Conservation (phyloP, 1,284 basidiomycete species). For the Kwoniella shivajii region DNA sequence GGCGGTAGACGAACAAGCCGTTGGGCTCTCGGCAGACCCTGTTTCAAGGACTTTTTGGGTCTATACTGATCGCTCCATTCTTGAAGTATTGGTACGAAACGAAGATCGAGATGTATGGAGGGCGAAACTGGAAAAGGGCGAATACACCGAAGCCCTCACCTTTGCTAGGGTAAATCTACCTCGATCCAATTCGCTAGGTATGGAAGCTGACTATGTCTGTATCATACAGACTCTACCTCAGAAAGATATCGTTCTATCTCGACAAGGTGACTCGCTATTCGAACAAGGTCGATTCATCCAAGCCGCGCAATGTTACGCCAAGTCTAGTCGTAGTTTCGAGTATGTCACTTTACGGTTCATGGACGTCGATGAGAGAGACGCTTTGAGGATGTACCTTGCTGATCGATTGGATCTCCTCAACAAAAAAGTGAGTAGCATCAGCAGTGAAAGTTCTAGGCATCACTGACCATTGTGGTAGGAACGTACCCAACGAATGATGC, state of each 20-base stretch:
- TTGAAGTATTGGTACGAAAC: constrained; percentile 81
- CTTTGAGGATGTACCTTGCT: constrained; percentile 85
- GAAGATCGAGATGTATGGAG: constrained; percentile 96
- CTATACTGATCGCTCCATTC: constrained; percentile 85
- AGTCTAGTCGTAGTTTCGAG: constrained; percentile 86
- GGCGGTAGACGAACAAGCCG: constrained; percentile 72
- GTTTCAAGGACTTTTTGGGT: constrained; percentile 92
- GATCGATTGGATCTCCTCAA: constrained; percentile 79
- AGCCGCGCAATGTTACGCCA: constrained; percentile 88
- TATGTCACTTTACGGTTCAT: constrained; percentile 89
- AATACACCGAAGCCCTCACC: constrained; percentile 74
- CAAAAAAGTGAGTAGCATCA: constrained; percentile 64
- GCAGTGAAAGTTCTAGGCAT: background rate
- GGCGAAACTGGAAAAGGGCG: constrained; percentile 77
- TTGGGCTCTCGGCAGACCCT: constrained; percentile 77
- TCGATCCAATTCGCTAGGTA: background rate
- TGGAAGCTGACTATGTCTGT: background rate
- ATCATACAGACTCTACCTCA: constrained; percentile 78
- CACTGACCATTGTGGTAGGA: constrained; percentile 61
- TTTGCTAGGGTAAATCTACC: constrained; percentile 69
- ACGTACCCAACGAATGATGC: constrained; percentile 91
- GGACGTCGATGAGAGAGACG: constrained; percentile 88
- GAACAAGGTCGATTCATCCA: constrained; percentile 80
- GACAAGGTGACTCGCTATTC: constrained; percentile 85
- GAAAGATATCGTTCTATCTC: constrained; percentile 77